These are phyloP conservation scores for Didymella sp. DNA, from an alignment of 2,329 filamentous ascomycete genomes.

Conservation along the genomic window DNA sequence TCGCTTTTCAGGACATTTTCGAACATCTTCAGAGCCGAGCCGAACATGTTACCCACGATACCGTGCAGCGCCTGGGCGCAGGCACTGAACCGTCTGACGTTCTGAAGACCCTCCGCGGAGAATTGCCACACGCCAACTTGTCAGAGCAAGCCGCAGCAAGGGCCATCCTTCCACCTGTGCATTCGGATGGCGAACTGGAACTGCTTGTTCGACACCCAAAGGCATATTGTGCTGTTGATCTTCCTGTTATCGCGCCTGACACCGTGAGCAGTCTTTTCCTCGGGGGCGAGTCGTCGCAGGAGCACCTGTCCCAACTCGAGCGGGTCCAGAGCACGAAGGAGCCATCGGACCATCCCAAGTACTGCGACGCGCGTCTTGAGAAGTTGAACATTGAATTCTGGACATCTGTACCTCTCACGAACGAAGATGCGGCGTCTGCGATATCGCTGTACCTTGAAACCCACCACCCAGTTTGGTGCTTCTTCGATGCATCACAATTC, in stretches of 20 bases:
- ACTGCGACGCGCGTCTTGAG: slow-evolving; percentile 21
- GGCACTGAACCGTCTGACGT: slow-evolving; percentile 15
- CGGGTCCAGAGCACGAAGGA: neutral
- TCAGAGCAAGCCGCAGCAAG: slow-evolving; percentile 20
- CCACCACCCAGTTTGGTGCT: slow-evolving; percentile 21
- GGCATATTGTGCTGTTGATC: slow-evolving; percentile 17
- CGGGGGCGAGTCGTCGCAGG: slow-evolving; percentile 3
- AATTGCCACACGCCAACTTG: slow-evolving; percentile 1
- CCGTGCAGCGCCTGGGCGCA: slow-evolving; percentile 14
- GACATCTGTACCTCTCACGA: slow-evolving; percentile 17
- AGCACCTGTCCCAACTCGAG: slow-evolving; percentile 4
- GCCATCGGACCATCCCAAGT: slow-evolving; percentile 4
- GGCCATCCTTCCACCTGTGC: slow-evolving; percentile 16
- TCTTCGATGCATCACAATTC: slow-evolving; percentile 22
- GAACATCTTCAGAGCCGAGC: slow-evolving; percentile 13
- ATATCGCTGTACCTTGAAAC: slow-evolving; percentile 22
- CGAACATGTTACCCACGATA: slow-evolving; percentile 15
- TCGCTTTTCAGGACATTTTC: slow-evolving; percentile 15
- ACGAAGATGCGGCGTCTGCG: slow-evolving; percentile 17
- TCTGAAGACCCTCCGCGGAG: slow-evolving; percentile 16
- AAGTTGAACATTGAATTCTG: slow-evolving; percentile 20
- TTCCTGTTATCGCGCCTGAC: slow-evolving; percentile 7
- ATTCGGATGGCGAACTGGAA: slow-evolving; percentile 23
- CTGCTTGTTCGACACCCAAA: slow-evolving; percentile 19
- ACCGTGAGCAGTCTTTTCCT: slow-evolving; percentile 14